Conservation (phyloP, 345 rosid species). For the Aethionema arabicum region DNA sequence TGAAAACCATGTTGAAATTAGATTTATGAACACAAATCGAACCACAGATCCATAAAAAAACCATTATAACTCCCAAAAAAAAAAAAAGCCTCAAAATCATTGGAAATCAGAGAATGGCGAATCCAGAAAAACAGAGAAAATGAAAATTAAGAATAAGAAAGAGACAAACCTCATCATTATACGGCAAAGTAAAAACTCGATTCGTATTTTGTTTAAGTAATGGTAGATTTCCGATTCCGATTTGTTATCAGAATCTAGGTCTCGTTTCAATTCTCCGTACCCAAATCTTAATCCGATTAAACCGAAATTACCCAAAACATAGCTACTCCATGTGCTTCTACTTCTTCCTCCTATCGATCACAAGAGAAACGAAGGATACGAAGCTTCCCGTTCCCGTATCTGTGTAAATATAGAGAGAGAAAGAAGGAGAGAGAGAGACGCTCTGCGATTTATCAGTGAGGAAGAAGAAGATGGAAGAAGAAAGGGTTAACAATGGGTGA, state of each 20-base stretch:
- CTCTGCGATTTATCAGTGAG: slow-evolving; percentile 34
- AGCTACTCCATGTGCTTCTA: slow-evolving; percentile 9
- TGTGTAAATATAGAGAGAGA: not conserved
- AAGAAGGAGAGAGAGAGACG: slow-evolving; percentile 2
- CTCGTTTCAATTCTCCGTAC: slow-evolving; percentile 8
- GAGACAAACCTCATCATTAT: slow-evolving; percentile 43
- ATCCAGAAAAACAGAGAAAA: slow-evolving; percentile 16
- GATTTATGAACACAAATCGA: slow-evolving; percentile 24
- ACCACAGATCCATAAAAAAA: slow-evolving; percentile 28
- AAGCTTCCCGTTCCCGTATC: not conserved
- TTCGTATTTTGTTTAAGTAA: slow-evolving; percentile 2
- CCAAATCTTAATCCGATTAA: not conserved
- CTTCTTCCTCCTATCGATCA: slow-evolving; percentile 16
- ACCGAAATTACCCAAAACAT: slow-evolving; percentile 10
- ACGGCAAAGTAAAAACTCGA: slow-evolving; percentile 28
- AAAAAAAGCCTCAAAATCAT: not conserved
- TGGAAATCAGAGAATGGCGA: not conserved
- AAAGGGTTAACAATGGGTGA: slow-evolving; percentile 38
- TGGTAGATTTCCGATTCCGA: slow-evolving; percentile 24
- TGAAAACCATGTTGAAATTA: slow-evolving; percentile 1
- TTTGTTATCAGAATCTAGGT: slow-evolving; percentile 25
- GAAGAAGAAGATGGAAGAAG: slow-evolving; percentile 21
- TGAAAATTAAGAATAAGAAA: slow-evolving; percentile 1
- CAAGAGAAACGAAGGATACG: slow-evolving; percentile 3
- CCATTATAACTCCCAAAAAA: not conserved